Conservation (phyloP, 2,329 filamentous ascomycete genomes). For the Neonectria ditissima region DNA sequence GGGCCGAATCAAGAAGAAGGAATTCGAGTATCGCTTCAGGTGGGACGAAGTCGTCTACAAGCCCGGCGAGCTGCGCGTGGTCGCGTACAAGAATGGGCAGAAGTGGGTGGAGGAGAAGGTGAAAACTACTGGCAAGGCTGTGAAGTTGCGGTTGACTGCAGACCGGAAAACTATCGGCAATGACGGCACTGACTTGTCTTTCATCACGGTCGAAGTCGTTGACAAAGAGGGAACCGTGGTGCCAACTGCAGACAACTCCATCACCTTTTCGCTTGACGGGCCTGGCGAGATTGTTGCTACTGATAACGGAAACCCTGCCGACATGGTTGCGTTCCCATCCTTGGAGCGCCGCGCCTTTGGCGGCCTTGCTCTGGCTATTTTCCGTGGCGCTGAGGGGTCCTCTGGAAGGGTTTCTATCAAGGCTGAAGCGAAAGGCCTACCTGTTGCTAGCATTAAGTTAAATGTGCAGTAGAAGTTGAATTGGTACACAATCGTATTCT, state of each 20-base stretch:
- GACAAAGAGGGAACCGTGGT: slow-evolving; percentile 59
- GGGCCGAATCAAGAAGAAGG: slow-evolving; percentile 52
- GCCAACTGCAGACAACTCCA: slow-evolving; percentile 53
- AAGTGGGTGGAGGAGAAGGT: slow-evolving; percentile 59
- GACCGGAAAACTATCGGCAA: slow-evolving; percentile 54
- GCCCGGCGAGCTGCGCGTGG: slow-evolving; percentile 60
- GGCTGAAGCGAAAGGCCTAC: background rate
- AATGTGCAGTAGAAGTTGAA: too few relatives aligned
- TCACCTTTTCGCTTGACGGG: slow-evolving; percentile 47
- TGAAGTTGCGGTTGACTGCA: slow-evolving; percentile 52
- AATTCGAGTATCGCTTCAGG: slow-evolving; percentile 61
- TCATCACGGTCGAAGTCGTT: slow-evolving; percentile 58
- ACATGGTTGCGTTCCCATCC: slow-evolving; percentile 54
- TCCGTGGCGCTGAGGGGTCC: background rate
- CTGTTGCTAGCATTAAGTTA: too few relatives aligned
- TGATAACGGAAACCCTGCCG: slow-evolving; percentile 63
- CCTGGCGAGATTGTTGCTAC: slow-evolving; percentile 61
- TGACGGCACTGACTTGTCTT: slow-evolving; percentile 61
- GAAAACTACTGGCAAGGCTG: slow-evolving; percentile 55
- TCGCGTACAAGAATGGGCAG: slow-evolving; percentile 60
- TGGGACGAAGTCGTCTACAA: slow-evolving; percentile 64
- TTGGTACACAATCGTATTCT: too few relatives aligned
- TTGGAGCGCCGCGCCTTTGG: background rate
- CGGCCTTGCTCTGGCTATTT: background rate
- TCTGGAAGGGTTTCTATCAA: background rate